Evolutionary conservation across 2,329 filamentous ascomycete species (phyloP).

Genomic region (Penicillium paneum): DNA sequence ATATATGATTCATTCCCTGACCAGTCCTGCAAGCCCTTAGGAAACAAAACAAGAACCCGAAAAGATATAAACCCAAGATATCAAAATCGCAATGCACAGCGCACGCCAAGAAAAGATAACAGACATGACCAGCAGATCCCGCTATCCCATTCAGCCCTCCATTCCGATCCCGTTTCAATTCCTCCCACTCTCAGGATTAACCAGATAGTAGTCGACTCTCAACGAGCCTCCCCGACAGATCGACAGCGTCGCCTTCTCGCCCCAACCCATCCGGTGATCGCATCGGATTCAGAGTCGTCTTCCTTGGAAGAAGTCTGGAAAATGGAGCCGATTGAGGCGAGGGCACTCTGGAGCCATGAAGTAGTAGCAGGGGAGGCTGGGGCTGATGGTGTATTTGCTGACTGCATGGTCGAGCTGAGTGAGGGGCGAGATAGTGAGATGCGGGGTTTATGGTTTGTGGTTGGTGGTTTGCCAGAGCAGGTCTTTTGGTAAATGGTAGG

Average conservation of each 20-base stretch:
- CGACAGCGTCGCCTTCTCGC: constrained; percentile 18
- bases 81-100: background rate
- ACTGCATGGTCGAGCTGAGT: background rate
- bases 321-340: constrained; percentile 12
- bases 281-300: constrained; percentile 16
- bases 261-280: constrained; percentile 22
- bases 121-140: background rate
- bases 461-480: background rate
- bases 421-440: background rate
- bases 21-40: no score
- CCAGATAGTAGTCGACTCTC: background rate
- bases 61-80: background rate
- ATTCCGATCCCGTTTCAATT: background rate
- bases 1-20: background rate
- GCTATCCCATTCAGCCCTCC: background rate
- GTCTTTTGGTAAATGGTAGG: background rate
- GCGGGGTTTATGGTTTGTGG: background rate
- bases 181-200: background rate
- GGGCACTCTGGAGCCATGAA: constrained; percentile 11
- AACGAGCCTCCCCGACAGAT: constrained; percentile 19
- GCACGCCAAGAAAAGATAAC: background rate
- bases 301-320: constrained; percentile 2
- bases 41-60: background rate
- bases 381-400: background rate
- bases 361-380: background rate